Conservation (phyloP, 352 stramenopile genomes). For the Globisporangium recalcitrans region DNA sequence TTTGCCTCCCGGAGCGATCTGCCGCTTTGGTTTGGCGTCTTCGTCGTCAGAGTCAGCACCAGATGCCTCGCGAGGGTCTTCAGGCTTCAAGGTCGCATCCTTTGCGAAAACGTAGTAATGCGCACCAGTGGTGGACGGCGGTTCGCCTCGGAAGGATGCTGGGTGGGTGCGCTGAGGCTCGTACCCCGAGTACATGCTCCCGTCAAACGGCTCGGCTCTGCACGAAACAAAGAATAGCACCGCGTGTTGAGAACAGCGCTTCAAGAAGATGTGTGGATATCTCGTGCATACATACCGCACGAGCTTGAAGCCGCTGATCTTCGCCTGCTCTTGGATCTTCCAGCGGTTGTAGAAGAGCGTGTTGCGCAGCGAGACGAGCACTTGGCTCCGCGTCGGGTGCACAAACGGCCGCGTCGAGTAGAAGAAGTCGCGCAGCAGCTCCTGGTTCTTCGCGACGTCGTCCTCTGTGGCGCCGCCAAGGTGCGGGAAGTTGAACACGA, state of each 20-base stretch:
- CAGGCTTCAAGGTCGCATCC: slow-evolving; percentile 27
- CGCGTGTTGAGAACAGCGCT: too few species aligned
- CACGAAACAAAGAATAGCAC: neutral
- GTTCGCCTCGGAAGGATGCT: slow-evolving; percentile 65
- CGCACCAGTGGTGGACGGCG: slow-evolving; percentile 60
- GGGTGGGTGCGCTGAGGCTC: slow-evolving; percentile 73
- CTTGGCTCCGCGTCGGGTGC: slow-evolving; percentile 53
- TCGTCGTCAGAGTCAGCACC: neutral
- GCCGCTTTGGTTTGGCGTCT: slow-evolving; percentile 7
- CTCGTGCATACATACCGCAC: slow-evolving; percentile 35
- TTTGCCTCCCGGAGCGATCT: neutral
- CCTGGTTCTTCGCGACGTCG: slow-evolving; percentile 81
- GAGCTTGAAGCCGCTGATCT: slow-evolving; percentile 54
- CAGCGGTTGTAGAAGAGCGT: slow-evolving; percentile 85
- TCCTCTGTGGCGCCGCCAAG: slow-evolving; percentile 76
- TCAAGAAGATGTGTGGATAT: neutral
- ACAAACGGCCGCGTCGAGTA: slow-evolving; percentile 54
- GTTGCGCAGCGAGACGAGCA: slow-evolving; percentile 69
- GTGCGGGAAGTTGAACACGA: slow-evolving; percentile 87
- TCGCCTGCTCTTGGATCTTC: slow-evolving; percentile 68
- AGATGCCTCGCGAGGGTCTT: slow-evolving; percentile 21
- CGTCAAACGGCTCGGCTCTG: slow-evolving; percentile 62
- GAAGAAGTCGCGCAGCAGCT: slow-evolving; percentile 73
- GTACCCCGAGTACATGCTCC: slow-evolving; percentile 67
- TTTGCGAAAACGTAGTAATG: slow-evolving; percentile 65